Base-by-base conservation (phyloP, 306 rosid species). In the Vigna trinervia region DNA sequence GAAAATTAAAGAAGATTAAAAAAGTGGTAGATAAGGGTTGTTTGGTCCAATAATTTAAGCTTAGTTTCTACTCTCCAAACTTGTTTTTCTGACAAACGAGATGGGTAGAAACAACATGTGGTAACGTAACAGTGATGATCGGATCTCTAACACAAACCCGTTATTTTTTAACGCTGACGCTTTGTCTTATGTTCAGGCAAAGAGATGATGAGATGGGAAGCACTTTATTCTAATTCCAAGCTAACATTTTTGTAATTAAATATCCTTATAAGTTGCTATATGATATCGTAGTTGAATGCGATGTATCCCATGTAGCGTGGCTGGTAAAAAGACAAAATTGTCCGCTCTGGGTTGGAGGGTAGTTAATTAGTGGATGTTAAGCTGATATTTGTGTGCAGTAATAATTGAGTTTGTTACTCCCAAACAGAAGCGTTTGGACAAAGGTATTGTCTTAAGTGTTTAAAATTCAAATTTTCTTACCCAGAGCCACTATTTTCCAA, bases 181-280 rank as follows among this genome's bases (percentile, higher is more conserved):
- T 28, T 67, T 76, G 87, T 77, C 80, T 77, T 72, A 71, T 79
- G 63, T 51, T 71, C 11, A 14, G 13, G 56, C 73, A 23, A 26
- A 60, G 69, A 58, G 45, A 60, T 13, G 9, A 28, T 26, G 64
- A 58, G 38, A 58, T 13, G 64, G 12, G 38, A 58, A 13, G 19
- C 30, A 59, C 81, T 64, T 50, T 69, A 69, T 82, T 78, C 72
- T 71, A 71, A 78, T 53, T 82, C 59, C 63, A 82, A 82, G 78
- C 78, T 36, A 69, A 62, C 36, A 43, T 69, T 69, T 81, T 81
- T 76, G 73, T 10, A 6, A 34, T 32, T 63, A 73, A 59, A 41
- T 39, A 54, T 56, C 7, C 22, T 15, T 3, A 28, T 36, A 77
- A 26, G 56, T 53, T 66, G 17, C 57, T 15, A 26, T 9, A 9